Evolutionary conservation across 495 filamentous ascomycete species (phyloP).

Genomic region (Daldinia childiae): DNA sequence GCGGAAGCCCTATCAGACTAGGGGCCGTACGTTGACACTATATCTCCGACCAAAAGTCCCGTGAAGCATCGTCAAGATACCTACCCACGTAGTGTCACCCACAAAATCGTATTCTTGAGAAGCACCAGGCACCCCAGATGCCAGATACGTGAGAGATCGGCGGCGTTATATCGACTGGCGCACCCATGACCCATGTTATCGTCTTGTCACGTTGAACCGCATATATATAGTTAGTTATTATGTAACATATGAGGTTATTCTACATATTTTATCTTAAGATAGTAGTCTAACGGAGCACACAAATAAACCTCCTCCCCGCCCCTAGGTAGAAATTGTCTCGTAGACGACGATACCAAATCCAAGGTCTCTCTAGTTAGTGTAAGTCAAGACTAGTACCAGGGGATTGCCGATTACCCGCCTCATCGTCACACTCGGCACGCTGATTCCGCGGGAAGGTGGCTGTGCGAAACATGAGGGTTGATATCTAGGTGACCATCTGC

Average conservation of each 20-base stretch:
- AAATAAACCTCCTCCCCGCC: neutral
- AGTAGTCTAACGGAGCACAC: neutral
- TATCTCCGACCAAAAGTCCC: neutral
- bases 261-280: neutral
- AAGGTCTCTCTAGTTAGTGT: neutral
- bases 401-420: constrained; percentile 34
- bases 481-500: constrained; percentile 4
- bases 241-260: neutral
- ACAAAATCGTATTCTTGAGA: constrained; percentile 2
- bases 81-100: neutral
- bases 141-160: constrained; percentile 5
- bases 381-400: neutral
- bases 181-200: neutral
- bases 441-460: constrained; percentile 20
- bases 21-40: neutral
- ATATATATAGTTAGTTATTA: neutral
- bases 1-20: too few relatives aligned
- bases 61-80: neutral
- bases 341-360: neutral
- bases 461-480: constrained; percentile 24
- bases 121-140: constrained; percentile 3
- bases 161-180: neutral
- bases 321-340: neutral
- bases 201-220: neutral
- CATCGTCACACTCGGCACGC: constrained; percentile 34